Evolutionary conservation across 192 early-diverging fungal genomes (phyloP).

Genomic region (Linnemannia hyalina): DNA sequence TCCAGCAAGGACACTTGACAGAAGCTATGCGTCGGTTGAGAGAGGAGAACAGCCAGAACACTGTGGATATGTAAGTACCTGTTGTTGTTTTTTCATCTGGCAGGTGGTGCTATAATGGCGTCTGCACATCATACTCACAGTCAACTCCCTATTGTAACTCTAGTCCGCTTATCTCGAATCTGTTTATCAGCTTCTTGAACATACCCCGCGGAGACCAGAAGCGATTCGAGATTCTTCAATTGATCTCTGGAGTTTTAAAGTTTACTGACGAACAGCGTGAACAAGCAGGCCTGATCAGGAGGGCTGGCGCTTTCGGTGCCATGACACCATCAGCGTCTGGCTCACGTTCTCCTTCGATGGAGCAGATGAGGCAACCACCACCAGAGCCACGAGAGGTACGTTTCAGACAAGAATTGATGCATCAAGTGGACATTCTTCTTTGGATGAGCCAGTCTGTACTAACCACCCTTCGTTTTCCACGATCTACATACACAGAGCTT

Average conservation of each 20-base stretch:
- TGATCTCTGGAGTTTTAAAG: slow-evolving; percentile 91
- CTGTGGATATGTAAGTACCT: slow-evolving; percentile 76
- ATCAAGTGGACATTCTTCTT: slow-evolving; percentile 20
- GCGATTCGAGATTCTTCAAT: slow-evolving; percentile 90
- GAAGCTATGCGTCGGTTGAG: slow-evolving; percentile 92
- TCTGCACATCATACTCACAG: not conserved
- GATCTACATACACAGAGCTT: slow-evolving; percentile 66
- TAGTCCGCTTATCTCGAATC: slow-evolving; percentile 89
- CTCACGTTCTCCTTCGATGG: slow-evolving; percentile 63
- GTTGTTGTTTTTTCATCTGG: not conserved
- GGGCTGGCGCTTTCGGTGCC: slow-evolving; percentile 56
- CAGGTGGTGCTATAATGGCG: not conserved
- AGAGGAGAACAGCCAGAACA: slow-evolving; percentile 83
- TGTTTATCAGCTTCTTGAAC: slow-evolving; percentile 89
- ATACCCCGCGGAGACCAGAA: slow-evolving; percentile 91
- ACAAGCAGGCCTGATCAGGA: slow-evolving; percentile 82
- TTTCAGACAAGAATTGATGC: not conserved
- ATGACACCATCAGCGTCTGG: slow-evolving; percentile 58
- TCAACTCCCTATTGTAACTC: not conserved
- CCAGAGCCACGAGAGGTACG: slow-evolving; percentile 51
- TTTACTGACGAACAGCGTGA: slow-evolving; percentile 91
- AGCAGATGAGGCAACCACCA: slow-evolving; percentile 59
- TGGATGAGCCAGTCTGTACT: not conserved
- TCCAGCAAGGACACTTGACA: slow-evolving; percentile 89
- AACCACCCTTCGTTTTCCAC: not conserved